These are phyloP conservation scores for Epicoccum nigrum DNA, from an alignment of 2,329 filamentous ascomycete genomes.

Conservation along the genomic window DNA sequence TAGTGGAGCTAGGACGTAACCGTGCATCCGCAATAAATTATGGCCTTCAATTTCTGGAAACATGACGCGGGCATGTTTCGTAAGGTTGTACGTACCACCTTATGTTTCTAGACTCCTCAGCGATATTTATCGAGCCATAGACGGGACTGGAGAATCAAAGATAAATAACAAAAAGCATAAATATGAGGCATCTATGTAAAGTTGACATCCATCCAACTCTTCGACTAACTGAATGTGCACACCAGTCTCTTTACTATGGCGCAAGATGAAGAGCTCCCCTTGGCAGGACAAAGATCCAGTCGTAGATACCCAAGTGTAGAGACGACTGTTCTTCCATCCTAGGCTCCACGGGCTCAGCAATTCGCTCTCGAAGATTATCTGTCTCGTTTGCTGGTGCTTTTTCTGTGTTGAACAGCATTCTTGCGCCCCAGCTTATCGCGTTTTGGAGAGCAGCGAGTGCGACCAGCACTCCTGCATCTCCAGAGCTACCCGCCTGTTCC, in stretches of 20 bases:
- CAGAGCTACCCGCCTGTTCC: not conserved
- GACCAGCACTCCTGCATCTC: not conserved
- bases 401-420: not conserved
- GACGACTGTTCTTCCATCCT: not conserved
- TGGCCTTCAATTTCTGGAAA: not conserved
- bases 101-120: no score
- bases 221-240: no score
- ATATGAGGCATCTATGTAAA: no score
- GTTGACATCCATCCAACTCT: no score
- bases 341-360: no score
- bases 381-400: no score
- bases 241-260: no score
- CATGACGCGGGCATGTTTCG: not conserved
- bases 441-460: not conserved
- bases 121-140: no score
- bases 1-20: conserved; percentile 6
- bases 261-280: not conserved
- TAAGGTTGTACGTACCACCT: no score
- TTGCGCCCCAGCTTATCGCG: not conserved
- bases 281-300: conserved; percentile 2
- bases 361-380: not conserved
- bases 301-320: not conserved
- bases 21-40: conserved; percentile 4
- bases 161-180: no score
- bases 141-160: no score